Evolutionary conservation across 2,329 filamentous ascomycete species (phyloP).

Genomic region (Annulohypoxylon truncatum): DNA sequence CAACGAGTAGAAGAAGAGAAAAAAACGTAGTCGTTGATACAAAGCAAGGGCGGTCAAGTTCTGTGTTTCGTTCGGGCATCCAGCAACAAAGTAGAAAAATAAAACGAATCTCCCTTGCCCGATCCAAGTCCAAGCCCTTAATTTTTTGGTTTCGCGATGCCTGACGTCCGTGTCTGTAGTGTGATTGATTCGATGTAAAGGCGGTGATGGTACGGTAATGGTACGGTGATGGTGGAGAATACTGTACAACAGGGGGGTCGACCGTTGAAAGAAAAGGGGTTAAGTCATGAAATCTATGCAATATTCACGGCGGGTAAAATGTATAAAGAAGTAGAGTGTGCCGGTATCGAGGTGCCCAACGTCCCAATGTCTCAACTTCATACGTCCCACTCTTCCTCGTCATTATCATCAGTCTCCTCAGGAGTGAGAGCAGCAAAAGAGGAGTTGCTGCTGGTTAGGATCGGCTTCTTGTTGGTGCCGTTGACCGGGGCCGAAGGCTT

Average conservation of each 20-base stretch:
- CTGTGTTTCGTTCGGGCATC: slow-evolving; percentile 33
- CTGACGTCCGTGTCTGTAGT: slow-evolving; percentile 36
- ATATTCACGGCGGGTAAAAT: slow-evolving; percentile 38
- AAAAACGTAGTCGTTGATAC: slow-evolving; percentile 37
- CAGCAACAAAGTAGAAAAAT: slow-evolving; percentile 21
- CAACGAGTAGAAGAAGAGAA: slow-evolving; percentile 19
- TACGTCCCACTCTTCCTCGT: slow-evolving; percentile 52
- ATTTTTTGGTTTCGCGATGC: slow-evolving; percentile 24
- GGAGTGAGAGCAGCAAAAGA: slow-evolving; percentile 51
- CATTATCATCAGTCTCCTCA: slow-evolving; percentile 48
- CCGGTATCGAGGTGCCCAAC: slow-evolving; percentile 6
- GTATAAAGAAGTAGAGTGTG: slow-evolving; percentile 31
- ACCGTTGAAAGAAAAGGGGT: slow-evolving; percentile 28
- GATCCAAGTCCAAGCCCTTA: slow-evolving; percentile 43
- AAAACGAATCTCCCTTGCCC: slow-evolving; percentile 32
- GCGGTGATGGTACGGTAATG: not conserved
- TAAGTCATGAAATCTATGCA: slow-evolving; percentile 32
- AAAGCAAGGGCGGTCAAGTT: slow-evolving; percentile 36
- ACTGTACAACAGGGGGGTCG: slow-evolving; percentile 45
- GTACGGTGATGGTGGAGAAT: slow-evolving; percentile 25
- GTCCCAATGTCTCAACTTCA: slow-evolving; percentile 22
- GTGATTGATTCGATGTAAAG: slow-evolving; percentile 26
- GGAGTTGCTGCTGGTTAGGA: slow-evolving; percentile 49
- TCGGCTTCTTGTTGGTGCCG: slow-evolving; percentile 48
- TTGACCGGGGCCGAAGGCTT: slow-evolving; percentile 43